Evolutionary conservation across 78 protist species (phyloP).

Genomic region (Pelomyxa schiedti): DNA sequence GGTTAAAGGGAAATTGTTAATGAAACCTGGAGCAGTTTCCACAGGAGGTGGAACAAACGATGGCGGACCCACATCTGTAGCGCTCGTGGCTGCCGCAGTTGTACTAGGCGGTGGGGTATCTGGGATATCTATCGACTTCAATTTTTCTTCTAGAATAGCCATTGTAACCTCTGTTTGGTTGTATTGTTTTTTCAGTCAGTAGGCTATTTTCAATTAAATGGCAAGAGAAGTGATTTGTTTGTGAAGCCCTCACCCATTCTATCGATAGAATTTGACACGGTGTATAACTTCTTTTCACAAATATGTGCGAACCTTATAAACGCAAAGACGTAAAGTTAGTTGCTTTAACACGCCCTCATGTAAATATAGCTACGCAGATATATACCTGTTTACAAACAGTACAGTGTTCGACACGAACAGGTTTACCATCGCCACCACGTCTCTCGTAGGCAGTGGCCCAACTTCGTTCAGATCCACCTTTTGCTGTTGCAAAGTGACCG

Average conservation of each 20-base stretch:
- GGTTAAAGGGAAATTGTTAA: neutral
- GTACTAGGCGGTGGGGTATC: neutral
- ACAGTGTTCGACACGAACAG: neutral
- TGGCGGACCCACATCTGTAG: neutral
- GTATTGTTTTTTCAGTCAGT: neutral
- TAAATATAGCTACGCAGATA: too few species aligned
- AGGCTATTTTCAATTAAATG: neutral
- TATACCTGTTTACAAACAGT: neutral
- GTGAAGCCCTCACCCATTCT: neutral
- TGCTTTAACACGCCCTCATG: too few species aligned
- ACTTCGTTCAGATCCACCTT: neutral
- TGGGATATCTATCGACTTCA: neutral
- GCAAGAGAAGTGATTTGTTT: too few species aligned
- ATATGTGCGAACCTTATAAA: neutral
- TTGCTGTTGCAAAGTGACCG: too few species aligned
- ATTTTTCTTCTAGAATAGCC: neutral
- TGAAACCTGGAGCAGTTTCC: neutral
- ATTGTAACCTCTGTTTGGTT: neutral
- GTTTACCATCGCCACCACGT: neutral
- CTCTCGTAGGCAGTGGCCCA: neutral
- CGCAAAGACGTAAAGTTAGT: too few species aligned
- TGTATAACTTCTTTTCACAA: neutral
- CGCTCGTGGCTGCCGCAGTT: neutral
- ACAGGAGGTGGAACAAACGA: neutral
- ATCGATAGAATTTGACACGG: neutral